Conservation (phyloP, 257 asterid species). For the Solanum commersonii region DNA sequence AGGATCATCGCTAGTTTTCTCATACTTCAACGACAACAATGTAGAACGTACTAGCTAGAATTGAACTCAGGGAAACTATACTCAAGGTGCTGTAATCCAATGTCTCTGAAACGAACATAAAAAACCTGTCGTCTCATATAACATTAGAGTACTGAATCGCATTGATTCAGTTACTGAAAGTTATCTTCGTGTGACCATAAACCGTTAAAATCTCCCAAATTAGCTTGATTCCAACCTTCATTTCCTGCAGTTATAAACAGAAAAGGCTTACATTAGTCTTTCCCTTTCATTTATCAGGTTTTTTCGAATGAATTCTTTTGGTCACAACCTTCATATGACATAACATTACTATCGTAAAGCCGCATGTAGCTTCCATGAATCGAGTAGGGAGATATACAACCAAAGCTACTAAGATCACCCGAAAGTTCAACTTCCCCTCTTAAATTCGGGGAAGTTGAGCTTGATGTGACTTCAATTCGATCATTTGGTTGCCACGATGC, state of each 20-base stretch:
- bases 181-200: neutral
- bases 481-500: conserved; percentile 5
- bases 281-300: neutral
- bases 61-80: neutral
- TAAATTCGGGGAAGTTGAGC: conserved; percentile 25
- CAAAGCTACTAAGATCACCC: conserved; percentile 18
- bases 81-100: neutral
- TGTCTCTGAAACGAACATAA: neutral
- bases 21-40: neutral
- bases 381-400: conserved; percentile 24
- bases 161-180: neutral
- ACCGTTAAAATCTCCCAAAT: neutral
- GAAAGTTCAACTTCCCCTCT: conserved; percentile 20
- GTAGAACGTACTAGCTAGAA: neutral
- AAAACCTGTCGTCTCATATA: neutral
- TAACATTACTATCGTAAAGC: conserved; percentile 11
- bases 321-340: conserved; percentile 13
- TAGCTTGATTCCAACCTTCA: neutral
- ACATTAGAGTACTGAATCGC: neutral
- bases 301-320: neutral
- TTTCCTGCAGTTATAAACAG: neutral
- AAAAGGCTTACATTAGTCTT: neutral
- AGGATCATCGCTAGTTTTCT: neutral
- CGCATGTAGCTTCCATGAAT: conserved; percentile 23
- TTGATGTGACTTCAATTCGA: conserved; percentile 20